Base-by-base conservation (phyloP, 768 basidiomycete species). In the Lactarius trivialis region DNA sequence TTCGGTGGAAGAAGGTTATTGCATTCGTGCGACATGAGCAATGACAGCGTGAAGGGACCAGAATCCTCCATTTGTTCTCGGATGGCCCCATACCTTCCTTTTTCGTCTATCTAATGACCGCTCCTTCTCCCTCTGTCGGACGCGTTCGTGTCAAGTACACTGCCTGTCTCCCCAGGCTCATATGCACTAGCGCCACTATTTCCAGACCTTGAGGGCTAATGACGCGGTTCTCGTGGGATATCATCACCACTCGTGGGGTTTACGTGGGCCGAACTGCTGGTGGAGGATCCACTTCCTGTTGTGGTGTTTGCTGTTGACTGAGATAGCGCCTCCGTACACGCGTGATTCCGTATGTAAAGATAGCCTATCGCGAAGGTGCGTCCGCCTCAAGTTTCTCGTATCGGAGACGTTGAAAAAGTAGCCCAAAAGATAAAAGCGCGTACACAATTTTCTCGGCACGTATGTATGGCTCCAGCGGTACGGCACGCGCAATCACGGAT, bases 171-270 rank as follows among this genome's bases (percentile, higher is more conserved):
- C 32, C 37, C 37, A 5, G 34, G 39, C 52, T 34, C 54, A 34
- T 52, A 50, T 26, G 55, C 62, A 39, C 37, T 49, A 7, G 62
- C 52, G 41, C 32, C 53, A 41, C 34, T 15, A 37, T 50, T 51
- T 39, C 45, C 43, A 48, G 41, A 12, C 56, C 28, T 37, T 36
- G 8, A 26, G 28, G 48, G 36, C 24, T n/a, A 21, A 60, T 60
- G 63, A 52, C 63, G 54, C 63, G 4, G 54, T n/a, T 54, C 54
- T 37, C 60, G 54, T 64, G 48, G 37, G 63, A 39, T 34, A 60
- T 55, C 37, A 43, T 60, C 45, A 56, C 33, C 28, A 64, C 63
- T 43, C 63, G 58, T 64, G 63, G 63, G 45, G 32, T 51, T 60
- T 55, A 58, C 63, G 58, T 64, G 62, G 63, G 24, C 52, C 61